Evolutionary conservation across 805 yeast genomes (phyloP), one percentile per base, ranked within the genome.

Genomic region (Barnettozyma populi): DNA sequence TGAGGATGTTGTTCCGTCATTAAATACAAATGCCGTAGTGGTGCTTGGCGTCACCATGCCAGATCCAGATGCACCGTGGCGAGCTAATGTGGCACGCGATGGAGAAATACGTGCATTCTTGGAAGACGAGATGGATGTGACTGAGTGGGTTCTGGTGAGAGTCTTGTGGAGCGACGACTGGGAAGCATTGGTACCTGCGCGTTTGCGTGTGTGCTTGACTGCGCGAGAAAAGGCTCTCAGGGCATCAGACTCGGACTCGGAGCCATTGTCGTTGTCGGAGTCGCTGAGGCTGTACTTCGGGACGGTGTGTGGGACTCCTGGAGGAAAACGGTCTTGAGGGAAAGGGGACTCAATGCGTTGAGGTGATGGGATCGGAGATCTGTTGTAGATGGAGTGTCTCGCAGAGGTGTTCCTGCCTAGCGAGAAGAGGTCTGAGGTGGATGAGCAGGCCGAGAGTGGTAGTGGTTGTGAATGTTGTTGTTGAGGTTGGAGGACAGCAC

Each of bases 341-440:
- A 48, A n/a, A 25, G 57, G 57, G 1, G 56, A 52, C 35, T 46
- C 51, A 35, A 45, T 47, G 41, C 63, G 52, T 36, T 59, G 54
- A 13, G 65, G 65, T 2, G 65, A 61, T 2, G 61, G 61, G 48
- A 57, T 49, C 46, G 59, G 54, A 32, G 63, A 46, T 44, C 49
- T 43, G 23, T 52, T 31, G 24, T 51, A 46, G 20, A 36, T 38
- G 18, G 47, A 45, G 13, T 49, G 46, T 39, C 47, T 47, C 5
- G 47, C 40, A 9, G 57, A 51, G 21, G 45, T 51, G 16, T 37
- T 32, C 35, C 56, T 49, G 1, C 48, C 27, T 8, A 53, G 19
- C 1, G 60, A 54, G 23, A 47, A 51, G 5, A 57, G 50, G 23
- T 58, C 62, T 9, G 61, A 55, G 6, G 51, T 46, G 4, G 64